Base-by-base conservation (phyloP, 1,139 yeast genomes). In the Zygoascus sp. region DNA sequence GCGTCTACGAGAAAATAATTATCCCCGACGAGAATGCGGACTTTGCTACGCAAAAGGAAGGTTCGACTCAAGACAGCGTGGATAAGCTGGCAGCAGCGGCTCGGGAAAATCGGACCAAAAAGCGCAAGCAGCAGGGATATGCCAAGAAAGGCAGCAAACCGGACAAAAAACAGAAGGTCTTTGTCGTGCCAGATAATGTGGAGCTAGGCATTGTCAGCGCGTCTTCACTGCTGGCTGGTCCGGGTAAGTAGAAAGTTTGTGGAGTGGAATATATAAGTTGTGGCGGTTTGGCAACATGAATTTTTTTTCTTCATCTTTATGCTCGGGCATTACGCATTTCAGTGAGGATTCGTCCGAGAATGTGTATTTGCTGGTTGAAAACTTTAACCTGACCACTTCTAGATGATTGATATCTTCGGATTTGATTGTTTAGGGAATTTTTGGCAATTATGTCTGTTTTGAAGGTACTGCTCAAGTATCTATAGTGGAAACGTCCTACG, bases 271-370 rank as follows among this genome's bases (percentile, higher is more conserved):
- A 34, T 17, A 34, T 34, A 34, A 17, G 7, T 40, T 25, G 28
- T 25, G 16, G 13, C 16, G 23, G 10, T 19, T 20, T 23, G 28
- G n/a, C 35, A 30, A n/a, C 30, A 20, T n/a, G 16, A 23, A 20
- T 15, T 39, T 21, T 47, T 45, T 48, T 47, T 39, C 46, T 43
- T 44, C 42, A 89, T 89, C 96, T 84, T 90, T 92, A 88, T 90
- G 97, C 98, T 85, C 86, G 97, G 97, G 97, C 96, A 89, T 89
- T 90, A 90, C 97, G 96, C 95, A 95, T 88, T 87, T 90, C 97
- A 89, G 96, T 90, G 98, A 90, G 97, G 97, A 92, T 89, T 89
- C 96, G 96, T 92, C 97, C 97, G 98, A 90, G 98, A 88, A 88
- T 95, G 95, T 90, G 97, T 90, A 86, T 89, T 90, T 90, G 98